Evolutionary conservation across 768 basidiomycete species (phyloP).

Genomic region (Boletus pseudo-olivaceus): DNA sequence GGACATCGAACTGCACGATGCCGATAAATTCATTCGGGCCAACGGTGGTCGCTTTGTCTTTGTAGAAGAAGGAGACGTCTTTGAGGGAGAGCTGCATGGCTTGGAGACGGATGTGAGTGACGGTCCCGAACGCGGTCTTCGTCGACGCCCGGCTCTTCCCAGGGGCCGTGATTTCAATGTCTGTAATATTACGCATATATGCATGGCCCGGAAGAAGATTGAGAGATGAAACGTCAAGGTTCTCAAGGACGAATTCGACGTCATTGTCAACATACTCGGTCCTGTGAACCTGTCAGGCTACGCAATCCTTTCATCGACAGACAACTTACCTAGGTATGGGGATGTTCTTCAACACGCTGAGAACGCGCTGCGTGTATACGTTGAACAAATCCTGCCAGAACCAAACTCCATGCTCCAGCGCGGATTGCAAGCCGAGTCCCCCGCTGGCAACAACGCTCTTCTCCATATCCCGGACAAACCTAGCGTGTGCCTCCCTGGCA

Average conservation of each 20-base stretch:
- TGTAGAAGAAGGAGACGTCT: constrained; percentile 74
- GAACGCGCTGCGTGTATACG: constrained; percentile 64
- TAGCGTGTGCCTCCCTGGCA: constrained; percentile 45
- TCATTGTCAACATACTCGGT: constrained; percentile 69
- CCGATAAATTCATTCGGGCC: constrained; percentile 60
- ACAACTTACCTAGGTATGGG: constrained; percentile 63
- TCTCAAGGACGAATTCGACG: constrained; percentile 71
- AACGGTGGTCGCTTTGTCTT: constrained; percentile 53
- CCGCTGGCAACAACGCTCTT: constrained; percentile 37
- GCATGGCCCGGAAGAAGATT: constrained; percentile 66
- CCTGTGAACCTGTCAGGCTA: constrained; percentile 32
- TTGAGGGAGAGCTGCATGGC: constrained; percentile 60
- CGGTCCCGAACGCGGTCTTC: constrained; percentile 53
- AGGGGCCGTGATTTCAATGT: constrained; percentile 50
- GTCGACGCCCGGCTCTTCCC: constrained; percentile 30
- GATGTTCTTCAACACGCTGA: constrained; percentile 52
- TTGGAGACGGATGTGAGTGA: constrained; percentile 63
- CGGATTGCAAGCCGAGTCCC: constrained; percentile 45
- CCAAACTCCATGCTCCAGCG: constrained; percentile 64
- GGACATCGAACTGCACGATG: constrained; percentile 57
- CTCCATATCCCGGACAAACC: constrained; percentile 49
- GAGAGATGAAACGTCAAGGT: constrained; percentile 66
- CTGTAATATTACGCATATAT: constrained; percentile 69
- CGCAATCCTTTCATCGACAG: neutral
- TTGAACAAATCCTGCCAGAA: constrained; percentile 81